Conservation (phyloP, 805 yeast species). For the Alloascoidea hylecoeti region DNA sequence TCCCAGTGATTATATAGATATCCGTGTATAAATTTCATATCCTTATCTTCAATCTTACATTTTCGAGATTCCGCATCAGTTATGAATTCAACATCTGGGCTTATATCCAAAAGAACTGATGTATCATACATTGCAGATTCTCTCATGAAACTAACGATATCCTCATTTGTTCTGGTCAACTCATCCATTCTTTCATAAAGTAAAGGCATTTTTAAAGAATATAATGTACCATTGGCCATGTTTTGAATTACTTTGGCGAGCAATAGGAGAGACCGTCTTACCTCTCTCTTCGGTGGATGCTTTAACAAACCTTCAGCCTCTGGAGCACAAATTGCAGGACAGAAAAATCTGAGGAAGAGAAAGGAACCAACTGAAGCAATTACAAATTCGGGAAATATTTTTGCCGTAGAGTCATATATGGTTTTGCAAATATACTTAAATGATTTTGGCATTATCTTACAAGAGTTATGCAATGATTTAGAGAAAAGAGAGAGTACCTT, state of each 20-base stretch:
- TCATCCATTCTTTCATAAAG: not conserved
- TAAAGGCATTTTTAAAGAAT: constrained; percentile 23
- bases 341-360: constrained; percentile 54
- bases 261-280: constrained; percentile 10
- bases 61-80: constrained; percentile 1
- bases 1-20: constrained; percentile 36
- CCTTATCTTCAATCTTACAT: not conserved
- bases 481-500: not conserved
- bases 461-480: not conserved
- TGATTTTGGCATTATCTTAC: constrained; percentile 36
- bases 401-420: constrained; percentile 39
- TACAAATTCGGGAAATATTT: constrained; percentile 43
- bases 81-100: not conserved
- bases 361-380: constrained; percentile 73
- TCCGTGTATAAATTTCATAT: constrained; percentile 27
- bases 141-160: constrained; percentile 19
- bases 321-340: constrained; percentile 80
- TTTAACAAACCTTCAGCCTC: constrained; percentile 27
- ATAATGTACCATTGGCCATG: constrained; percentile 12
- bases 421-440: constrained; percentile 48
- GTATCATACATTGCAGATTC: not conserved
- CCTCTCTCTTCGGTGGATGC: constrained; percentile 7
- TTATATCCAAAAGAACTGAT: not conserved
- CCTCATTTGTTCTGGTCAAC: not conserved
- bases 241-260: constrained; percentile 15